These are phyloP conservation scores for Paramyrothecium sp. DNA, from an alignment of 2,329 filamentous ascomycete genomes.

Conservation along the genomic window DNA sequence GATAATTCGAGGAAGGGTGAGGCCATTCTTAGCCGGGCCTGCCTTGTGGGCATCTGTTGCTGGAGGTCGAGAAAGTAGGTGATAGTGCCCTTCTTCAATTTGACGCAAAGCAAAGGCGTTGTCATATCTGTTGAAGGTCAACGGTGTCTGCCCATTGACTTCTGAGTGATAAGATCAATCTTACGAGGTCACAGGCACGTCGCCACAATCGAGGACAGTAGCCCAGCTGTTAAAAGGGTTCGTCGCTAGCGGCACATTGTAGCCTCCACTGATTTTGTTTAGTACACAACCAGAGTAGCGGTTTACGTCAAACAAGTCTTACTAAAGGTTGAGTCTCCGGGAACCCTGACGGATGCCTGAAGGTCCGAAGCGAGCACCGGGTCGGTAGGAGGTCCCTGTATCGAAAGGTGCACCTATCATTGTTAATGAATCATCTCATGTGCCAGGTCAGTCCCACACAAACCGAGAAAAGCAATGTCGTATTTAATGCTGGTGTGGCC, in stretches of 20 bases:
- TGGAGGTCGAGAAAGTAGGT: slow-evolving; percentile 68
- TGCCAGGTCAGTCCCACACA: neutral
- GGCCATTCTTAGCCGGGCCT: slow-evolving; percentile 70
- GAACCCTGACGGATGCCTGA: slow-evolving; percentile 85
- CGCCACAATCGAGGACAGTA: slow-evolving; percentile 77
- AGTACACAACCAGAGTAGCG: neutral
- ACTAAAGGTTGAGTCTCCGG: slow-evolving; percentile 84
- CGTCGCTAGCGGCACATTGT: slow-evolving; percentile 77
- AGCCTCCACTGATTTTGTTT: slow-evolving; percentile 63
- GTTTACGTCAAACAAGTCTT: slow-evolving; percentile 34
- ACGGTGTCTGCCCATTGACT: neutral
- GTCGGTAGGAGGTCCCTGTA: slow-evolving; percentile 81
- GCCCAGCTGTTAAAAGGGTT: slow-evolving; percentile 83
- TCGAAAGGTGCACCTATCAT: slow-evolving; percentile 73
- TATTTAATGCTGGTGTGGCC: slow-evolving; percentile 68
- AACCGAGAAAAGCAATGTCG: slow-evolving; percentile 83
- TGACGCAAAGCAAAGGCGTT: slow-evolving; percentile 79
- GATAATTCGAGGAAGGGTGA: slow-evolving; percentile 77
- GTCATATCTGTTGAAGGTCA: slow-evolving; percentile 60
- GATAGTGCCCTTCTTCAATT: slow-evolving; percentile 82
- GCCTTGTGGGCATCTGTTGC: slow-evolving; percentile 64
- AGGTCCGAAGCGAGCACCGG: slow-evolving; percentile 80
- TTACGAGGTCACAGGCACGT: slow-evolving; percentile 82
- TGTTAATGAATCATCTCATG: slow-evolving; percentile 7
- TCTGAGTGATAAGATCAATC: slow-evolving; percentile 20